These are phyloP conservation scores for Solanum hybrid DNA, from an alignment of 305 asterid genomes.

Conservation along the genomic window DNA sequence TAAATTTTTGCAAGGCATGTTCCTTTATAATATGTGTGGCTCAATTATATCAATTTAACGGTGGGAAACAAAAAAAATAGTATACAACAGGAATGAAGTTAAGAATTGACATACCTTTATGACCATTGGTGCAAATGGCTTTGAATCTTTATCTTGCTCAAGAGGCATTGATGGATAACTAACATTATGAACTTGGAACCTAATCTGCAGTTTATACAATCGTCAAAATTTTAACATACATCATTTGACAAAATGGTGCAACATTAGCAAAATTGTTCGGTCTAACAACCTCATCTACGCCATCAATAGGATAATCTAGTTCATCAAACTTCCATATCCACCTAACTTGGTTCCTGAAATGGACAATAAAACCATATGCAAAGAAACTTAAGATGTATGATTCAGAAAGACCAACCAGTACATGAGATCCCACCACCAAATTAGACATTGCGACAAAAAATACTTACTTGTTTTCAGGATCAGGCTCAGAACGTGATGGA, in stretches of 20 bases:
- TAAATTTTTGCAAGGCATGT: neutral
- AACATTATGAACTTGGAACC: slow-evolving; percentile 60
- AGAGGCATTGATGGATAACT: slow-evolving; percentile 61
- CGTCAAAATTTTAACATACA: neutral
- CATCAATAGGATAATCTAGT: slow-evolving; percentile 46
- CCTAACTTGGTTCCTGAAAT: slow-evolving; percentile 39
- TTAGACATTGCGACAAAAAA: neutral
- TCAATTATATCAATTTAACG: neutral
- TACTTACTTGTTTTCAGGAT: slow-evolving; percentile 44
- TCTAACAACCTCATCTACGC: slow-evolving; percentile 51
- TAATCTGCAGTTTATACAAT: slow-evolving; percentile 45
- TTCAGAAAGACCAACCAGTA: neutral
- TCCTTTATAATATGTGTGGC: neutral
- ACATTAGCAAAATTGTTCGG: neutral
- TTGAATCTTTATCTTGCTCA: slow-evolving; percentile 32
- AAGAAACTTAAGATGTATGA: slow-evolving; percentile 6
- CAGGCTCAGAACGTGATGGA: slow-evolving; percentile 53
- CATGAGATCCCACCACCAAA: neutral
- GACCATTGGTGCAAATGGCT: slow-evolving; percentile 84
- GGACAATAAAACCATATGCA: slow-evolving; percentile 2
- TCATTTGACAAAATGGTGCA: neutral
- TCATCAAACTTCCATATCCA: slow-evolving; percentile 67
- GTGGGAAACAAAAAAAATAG: neutral
- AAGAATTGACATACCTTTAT: slow-evolving; percentile 42
- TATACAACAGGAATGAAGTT: slow-evolving; percentile 1